A percentile compares a stretch with the other conserved stretches of the same genome.
Evolutionary conservation across 441 rosid genomes (phyloP).

Genomic region (Biscutella laevigata): DNA sequence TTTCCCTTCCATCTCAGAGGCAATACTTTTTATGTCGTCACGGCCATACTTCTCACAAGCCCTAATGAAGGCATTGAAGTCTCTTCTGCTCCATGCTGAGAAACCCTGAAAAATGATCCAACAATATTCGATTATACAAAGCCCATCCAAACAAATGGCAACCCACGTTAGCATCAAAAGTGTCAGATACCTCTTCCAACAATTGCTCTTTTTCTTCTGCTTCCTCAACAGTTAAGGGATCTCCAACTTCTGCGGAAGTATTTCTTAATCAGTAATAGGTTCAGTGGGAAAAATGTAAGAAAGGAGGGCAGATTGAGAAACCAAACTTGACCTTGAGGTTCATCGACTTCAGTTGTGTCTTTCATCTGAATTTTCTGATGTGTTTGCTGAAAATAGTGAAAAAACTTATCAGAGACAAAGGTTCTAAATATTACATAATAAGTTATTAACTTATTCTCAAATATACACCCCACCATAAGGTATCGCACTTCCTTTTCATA

Average conservation of each 20-base stretch:
- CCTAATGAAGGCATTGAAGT: conserved; percentile 79
- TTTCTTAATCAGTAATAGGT: conserved; percentile 18
- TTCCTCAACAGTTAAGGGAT: conserved; percentile 89
- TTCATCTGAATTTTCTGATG: conserved; percentile 88
- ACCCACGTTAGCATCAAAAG: conserved; percentile 1
- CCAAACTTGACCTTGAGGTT: conserved; percentile 58
- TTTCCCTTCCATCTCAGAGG: conserved; percentile 95
- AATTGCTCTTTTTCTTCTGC: conserved; percentile 79
- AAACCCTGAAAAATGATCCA: conserved; percentile 52
- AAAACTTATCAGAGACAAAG: background rate
- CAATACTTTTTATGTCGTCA: conserved; percentile 66
- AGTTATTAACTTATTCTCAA: background rate
- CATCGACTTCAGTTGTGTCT: conserved; percentile 77
- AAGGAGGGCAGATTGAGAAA: conserved; percentile 2
- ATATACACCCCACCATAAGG: conserved; percentile 43
- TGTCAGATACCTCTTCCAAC: conserved; percentile 63
- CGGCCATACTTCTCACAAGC: conserved; percentile 98
- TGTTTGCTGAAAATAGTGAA: conserved; percentile 47
- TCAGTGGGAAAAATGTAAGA: background rate
- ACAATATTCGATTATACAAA: background rate
- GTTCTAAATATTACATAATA: conserved; percentile 2
- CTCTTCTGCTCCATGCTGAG: conserved; percentile 94
- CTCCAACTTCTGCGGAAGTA: conserved; percentile 54
- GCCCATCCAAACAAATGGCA: conserved; percentile 8
- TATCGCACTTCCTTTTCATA: conserved; percentile 95